Evolutionary conservation across 352 stramenopile genomes (phyloP), one percentile per base, ranked within the genome.

Genomic region (Phytophthora colocasiae): DNA sequence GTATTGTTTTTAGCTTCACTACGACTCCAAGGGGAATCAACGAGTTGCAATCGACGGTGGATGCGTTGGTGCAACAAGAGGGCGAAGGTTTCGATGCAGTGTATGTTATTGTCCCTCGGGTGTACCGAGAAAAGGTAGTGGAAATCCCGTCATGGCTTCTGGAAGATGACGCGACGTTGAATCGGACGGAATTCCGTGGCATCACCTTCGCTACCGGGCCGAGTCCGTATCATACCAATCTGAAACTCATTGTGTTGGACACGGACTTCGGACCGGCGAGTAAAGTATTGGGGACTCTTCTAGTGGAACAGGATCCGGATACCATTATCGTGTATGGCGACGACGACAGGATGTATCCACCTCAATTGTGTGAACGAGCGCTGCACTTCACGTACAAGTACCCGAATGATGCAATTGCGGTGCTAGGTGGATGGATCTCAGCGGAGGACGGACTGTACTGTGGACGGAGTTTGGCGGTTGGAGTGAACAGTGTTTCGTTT

Each of bases 311-410:
- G 24, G 79, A 87, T 19, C 69, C 76, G 1, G 73, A 87, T n/a
- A 85, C 79, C 1, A 71, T 87, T n/a, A 83, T 87, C 55, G 76
- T 87, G 2, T 87, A 87, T 32, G 79, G 79, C 3, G 79, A 87
- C 45, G 75, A 87, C 45, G 79, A 87, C 32, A 74, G 76, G 4
- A 14, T 77, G 3, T 83, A 85, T 44, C 73, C 73, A 1, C 44
- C 56, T 4, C 70, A 87, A 36, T 43, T 87, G 3, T 73, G 66
- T n/a, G 71, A 77, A 32, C 73, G 79, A 9, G 64, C 63, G 4
- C 57, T 82, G 34, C 63, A 85, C 50, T 83, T 83, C 43, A 77
- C 74, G 40, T 61, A 71, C 58, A 83, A 82, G 54, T 85, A 77
- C 41, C 73, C 73, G 26, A 44, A 76, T 41, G 76, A 87, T 27